Base-by-base conservation (phyloP, 352 stramenopile genomes). In the Pythium scleroteichum region DNA sequence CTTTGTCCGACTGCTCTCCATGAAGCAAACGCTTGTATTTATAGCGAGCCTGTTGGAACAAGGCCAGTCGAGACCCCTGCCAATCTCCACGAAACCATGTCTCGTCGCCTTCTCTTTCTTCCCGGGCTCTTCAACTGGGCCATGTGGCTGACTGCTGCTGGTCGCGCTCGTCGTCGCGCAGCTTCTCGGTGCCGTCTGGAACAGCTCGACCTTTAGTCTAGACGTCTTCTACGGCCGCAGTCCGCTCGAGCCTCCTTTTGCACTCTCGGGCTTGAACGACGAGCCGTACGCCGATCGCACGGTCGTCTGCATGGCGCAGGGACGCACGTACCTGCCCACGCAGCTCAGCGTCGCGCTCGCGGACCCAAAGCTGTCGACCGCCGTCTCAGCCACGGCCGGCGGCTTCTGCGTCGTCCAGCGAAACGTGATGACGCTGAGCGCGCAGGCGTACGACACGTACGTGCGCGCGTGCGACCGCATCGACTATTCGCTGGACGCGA, bases 361-460 rank as follows among this genome's bases (percentile, higher is more conserved):
- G 0, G 26, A 63, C 29, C 5, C 47, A 1, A 60, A 44, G 41
- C 35, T 64, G 26, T 19, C 62, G 0, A 2, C 14, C 5, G 10
- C 5, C 0, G 13, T 63, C 3, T 26, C 66, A 17, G 48, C 46
- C 12, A 22, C 52, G 0, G 60, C 42, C 0, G 63, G 68, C 0
- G 70, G 46, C 27, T 79, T 61, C 22, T 66, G 68, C 16, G 52
- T 78, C 8, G 61, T 65, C 14, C 40, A 44, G n/a, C 64, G 71
- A 3, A 38, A 54, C 1, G 13, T 27, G 1, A 55, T 72, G 10
- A 45, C 23, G 7, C 45, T 71, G 0, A 2, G 39, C 0, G 3
- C 26, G 13, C 0, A 50, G 6, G n/a, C 17, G 4, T 19, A 7
- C 9, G 19, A 54, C 12, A 4, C 19, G 1, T 60, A 47, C 22